phyloP scores from a whole-genome alignment of 2,329 filamentous ascomycete genomes.

The Leptographium flavum region DNA sequence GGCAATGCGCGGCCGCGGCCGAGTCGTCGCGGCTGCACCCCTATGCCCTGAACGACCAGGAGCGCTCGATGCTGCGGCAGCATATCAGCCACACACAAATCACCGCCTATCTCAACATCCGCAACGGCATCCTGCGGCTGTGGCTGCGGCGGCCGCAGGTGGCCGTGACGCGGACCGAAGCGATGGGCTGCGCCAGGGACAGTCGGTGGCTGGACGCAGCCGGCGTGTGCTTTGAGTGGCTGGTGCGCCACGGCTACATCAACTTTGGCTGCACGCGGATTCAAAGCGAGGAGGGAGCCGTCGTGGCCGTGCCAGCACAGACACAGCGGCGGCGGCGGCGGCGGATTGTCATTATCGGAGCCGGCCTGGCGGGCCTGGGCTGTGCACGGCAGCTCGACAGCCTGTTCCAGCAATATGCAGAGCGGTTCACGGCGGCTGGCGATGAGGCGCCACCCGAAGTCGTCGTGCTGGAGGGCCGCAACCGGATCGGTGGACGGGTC shows the following conservation, averaged over 20 bases:
- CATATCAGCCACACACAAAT: constrained; percentile 81
- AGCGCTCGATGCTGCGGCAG: constrained; percentile 66
- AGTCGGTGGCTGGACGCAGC: constrained; percentile 80
- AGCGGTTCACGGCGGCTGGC: constrained; percentile 47
- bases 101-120: constrained; percentile 88
- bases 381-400: constrained; percentile 84
- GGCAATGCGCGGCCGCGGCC: constrained; percentile 79
- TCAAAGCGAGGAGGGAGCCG: no score
- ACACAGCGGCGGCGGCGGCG: constrained; percentile 27
- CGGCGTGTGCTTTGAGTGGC: constrained; percentile 82
- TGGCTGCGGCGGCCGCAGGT: constrained; percentile 82
- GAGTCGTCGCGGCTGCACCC: constrained; percentile 82
- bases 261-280: constrained; percentile 80
- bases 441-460: constrained; percentile 59
- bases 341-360: constrained; percentile 76
- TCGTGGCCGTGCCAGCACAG: no score
- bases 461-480: constrained; percentile 72
- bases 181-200: constrained; percentile 80
- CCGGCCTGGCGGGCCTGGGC: constrained; percentile 84
- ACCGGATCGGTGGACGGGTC: constrained; percentile 78
- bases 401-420: constrained; percentile 68
- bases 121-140: constrained; percentile 81
- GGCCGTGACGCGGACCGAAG: constrained; percentile 69
- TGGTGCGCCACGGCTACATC: constrained; percentile 81
- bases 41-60: constrained; percentile 71